A percentile compares a stretch with the other conserved stretches of the same genome.
These are phyloP conservation scores for Debaryomyces sp. DNA, from an alignment of 1,139 yeast species.

Conservation along the genomic window DNA sequence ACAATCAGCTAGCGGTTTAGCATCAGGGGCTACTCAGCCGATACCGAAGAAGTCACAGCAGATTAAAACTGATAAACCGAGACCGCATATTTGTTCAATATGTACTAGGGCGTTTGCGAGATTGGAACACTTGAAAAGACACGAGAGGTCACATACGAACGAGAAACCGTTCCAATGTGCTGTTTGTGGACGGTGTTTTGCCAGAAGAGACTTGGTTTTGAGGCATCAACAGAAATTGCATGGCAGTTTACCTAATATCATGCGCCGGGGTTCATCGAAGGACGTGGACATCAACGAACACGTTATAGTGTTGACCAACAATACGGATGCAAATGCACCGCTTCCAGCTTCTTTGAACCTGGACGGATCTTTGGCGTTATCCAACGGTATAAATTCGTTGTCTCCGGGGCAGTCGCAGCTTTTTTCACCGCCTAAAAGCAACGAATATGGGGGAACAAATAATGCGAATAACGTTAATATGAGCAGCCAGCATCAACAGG, in stretches of 20 bases:
- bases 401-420: conserved; percentile 16
- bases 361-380: conserved; percentile 1
- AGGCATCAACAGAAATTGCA: conserved; percentile 51
- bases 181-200: conserved; percentile 53
- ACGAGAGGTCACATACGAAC: conserved; percentile 92
- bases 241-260: conserved; percentile 26
- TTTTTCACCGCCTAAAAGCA: conserved; percentile 21
- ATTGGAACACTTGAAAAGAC: conserved; percentile 90
- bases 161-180: conserved; percentile 85
- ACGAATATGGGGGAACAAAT: conserved; percentile 9
- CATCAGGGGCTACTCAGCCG: conserved; percentile 47
- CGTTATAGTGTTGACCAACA: conserved; percentile 46
- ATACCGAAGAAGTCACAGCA: conserved; percentile 85
- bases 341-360: conserved; percentile 25
- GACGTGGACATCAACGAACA: conserved; percentile 34
- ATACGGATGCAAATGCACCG: conserved; percentile 49
- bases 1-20: neutral
- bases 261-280: conserved; percentile 21
- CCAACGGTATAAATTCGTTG: conserved; percentile 4
- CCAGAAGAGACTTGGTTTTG: conserved; percentile 50
- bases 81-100: conserved; percentile 89
- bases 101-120: conserved; percentile 97
- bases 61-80: conserved; percentile 85
- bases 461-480: neutral
- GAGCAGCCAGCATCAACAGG: conserved; percentile 6